phyloP scores from a whole-genome alignment of 192 early-diverging fungal genomes.

The Linnemannia schmuckeri region DNA sequence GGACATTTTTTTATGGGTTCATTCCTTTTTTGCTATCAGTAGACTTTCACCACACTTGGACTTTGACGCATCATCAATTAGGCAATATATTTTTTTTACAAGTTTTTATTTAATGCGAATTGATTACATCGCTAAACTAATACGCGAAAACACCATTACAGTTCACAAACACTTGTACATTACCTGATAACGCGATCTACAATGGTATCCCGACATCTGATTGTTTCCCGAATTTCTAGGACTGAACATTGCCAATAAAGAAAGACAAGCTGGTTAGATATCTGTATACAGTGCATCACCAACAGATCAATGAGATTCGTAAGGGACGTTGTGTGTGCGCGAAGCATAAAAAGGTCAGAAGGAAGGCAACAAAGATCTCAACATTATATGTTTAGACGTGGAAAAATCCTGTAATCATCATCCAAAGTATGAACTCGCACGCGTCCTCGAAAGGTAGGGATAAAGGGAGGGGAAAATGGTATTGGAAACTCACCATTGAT shows the following conservation, averaged over 20 bases:
- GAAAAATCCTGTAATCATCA: slow-evolving; percentile 58
- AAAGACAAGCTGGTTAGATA: not conserved
- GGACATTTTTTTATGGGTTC: not conserved
- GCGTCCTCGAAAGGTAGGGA: not conserved
- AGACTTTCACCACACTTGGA: not conserved
- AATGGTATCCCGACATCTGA: not conserved
- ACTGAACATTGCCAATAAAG: not conserved
- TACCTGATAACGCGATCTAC: not conserved
- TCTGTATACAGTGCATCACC: not conserved
- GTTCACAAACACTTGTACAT: not conserved
- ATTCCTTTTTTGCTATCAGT: not conserved
- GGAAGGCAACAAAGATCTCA: slow-evolving; percentile 58
- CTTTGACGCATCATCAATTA: not conserved
- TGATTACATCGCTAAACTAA: not conserved
- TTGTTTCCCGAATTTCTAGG: not conserved
- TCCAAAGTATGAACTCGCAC: slow-evolving; percentile 18
- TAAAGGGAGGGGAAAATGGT: not conserved
- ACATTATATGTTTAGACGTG: slow-evolving; percentile 56
- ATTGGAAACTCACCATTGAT: not conserved
- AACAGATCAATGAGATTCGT: not conserved
- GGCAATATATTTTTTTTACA: not conserved
- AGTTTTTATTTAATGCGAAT: not conserved
- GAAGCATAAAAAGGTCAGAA: slow-evolving; percentile 34
- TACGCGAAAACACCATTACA: not conserved
- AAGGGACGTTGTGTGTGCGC: not conserved